These are phyloP conservation scores for Basipetospora chlamydospora DNA, from an alignment of 2,329 filamentous ascomycete species.

Conservation along the genomic window DNA sequence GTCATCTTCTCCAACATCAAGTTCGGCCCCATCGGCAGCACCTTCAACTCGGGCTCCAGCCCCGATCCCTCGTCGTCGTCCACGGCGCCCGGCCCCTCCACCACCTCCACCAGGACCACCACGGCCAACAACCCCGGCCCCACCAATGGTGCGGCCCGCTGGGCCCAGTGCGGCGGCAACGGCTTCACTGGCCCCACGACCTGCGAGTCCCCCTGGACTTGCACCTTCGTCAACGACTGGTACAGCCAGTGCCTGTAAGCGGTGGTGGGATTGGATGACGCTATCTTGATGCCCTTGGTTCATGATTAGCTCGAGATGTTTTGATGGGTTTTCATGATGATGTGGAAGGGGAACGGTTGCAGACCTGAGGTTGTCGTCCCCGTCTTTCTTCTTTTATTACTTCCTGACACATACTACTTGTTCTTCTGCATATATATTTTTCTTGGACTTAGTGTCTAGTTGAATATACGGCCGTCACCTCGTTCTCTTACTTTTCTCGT, in stretches of 20 bases:
- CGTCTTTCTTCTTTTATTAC: not conserved
- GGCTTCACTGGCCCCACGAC: conserved; percentile 20
- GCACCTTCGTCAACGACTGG: conserved; percentile 21
- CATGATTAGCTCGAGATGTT: too few species aligned
- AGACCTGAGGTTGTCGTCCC: not conserved
- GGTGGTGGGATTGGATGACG: not conserved
- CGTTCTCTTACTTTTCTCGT: not conserved
- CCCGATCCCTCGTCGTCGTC: too few species aligned
- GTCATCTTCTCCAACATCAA: conserved; percentile 35
- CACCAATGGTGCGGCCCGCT: conserved; percentile 12
- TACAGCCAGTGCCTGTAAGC: conserved; percentile 27
- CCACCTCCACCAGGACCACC: too few species aligned
- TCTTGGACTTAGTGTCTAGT: not conserved
- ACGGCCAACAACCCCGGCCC: conserved; percentile 13
- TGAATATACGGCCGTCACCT: too few species aligned
- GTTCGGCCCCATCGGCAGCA: conserved; percentile 31
- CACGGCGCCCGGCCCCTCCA: not conserved
- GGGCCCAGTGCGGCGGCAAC: conserved; percentile 22
- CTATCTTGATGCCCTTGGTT: too few species aligned
- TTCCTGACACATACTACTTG: not conserved
- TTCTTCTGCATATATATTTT: not conserved
- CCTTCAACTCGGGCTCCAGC: conserved; percentile 15
- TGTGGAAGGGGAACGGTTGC: not conserved
- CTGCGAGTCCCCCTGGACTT: conserved; percentile 22
- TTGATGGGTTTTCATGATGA: not conserved